Conservation (phyloP, 2,329 filamentous ascomycete genomes). For the Blastomyces silverae region DNA sequence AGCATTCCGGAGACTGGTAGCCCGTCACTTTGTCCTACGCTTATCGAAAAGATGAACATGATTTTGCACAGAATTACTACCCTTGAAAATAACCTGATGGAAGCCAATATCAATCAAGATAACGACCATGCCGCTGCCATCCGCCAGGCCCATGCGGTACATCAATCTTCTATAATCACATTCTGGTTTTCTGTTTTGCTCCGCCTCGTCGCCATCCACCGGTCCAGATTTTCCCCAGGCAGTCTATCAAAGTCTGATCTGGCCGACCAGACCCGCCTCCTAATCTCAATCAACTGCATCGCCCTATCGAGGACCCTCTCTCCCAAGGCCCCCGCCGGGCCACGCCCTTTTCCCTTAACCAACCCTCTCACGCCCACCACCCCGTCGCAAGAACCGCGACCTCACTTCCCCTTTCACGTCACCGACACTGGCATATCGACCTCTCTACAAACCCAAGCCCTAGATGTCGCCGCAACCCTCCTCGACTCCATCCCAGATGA, state of each 20-base stretch:
- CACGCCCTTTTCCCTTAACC: constrained; percentile 28
- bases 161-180: constrained; percentile 29
- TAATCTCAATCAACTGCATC: constrained; percentile 38
- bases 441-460: constrained; percentile 36
- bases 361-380: constrained; percentile 19
- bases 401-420: not conserved
- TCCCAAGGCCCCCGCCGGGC: constrained; percentile 27
- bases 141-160: constrained; percentile 22
- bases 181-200: constrained; percentile 41
- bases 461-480: constrained; percentile 42
- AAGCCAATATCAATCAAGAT: constrained; percentile 17
- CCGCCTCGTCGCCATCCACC: constrained; percentile 38
- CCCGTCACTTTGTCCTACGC: constrained; percentile 27
- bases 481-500: constrained; percentile 43
- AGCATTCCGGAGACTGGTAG: constrained; percentile 34
- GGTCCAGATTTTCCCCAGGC: constrained; percentile 30
- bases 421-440: constrained; percentile 28
- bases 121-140: constrained; percentile 17
- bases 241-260: constrained; percentile 24
- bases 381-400: not conserved
- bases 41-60: constrained; percentile 39
- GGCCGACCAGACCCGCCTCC: constrained; percentile 34
- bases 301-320: constrained; percentile 35
- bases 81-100: constrained; percentile 26
- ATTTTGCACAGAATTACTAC: constrained; percentile 35